Conservation (phyloP, 306 rosid genomes). For the Crataegus laevigata region DNA sequence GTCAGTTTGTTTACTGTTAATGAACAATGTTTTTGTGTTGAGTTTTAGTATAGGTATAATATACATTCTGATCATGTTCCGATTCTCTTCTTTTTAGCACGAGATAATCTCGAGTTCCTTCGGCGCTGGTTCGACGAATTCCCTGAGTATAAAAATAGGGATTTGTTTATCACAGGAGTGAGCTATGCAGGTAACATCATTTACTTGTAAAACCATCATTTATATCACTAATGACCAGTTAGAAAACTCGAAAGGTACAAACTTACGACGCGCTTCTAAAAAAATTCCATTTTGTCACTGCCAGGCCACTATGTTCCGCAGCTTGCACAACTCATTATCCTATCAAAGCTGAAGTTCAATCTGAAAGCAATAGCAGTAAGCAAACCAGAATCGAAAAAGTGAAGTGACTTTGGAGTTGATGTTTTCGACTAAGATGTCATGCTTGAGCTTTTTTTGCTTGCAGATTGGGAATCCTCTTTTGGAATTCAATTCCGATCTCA, state of each 20-base stretch:
- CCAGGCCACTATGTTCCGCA: slow-evolving; percentile 46
- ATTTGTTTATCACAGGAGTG: slow-evolving; percentile 27
- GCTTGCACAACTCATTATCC: slow-evolving; percentile 33
- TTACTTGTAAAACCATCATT: not conserved
- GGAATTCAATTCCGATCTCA: slow-evolving; percentile 53
- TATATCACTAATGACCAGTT: not conserved
- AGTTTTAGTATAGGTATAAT: no score
- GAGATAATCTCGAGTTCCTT: slow-evolving; percentile 28
- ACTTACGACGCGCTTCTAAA: not conserved
- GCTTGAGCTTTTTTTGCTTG: not conserved
- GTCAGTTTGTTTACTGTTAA: no score
- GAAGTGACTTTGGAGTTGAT: no score
- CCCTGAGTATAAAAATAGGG: slow-evolving; percentile 23
- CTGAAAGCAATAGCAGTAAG: slow-evolving; percentile 39
- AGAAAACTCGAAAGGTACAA: not conserved
- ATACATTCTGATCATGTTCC: not conserved
- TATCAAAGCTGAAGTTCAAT: slow-evolving; percentile 22
- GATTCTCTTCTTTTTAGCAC: slow-evolving; percentile 13
- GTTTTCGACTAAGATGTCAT: no score
- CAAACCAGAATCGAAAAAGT: not conserved
- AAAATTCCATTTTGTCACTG: not conserved
- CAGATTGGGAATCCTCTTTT: slow-evolving; percentile 75
- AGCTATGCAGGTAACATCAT: slow-evolving; percentile 34
- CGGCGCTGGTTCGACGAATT: slow-evolving; percentile 32
- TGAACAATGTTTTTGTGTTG: no score